phyloP scores from a whole-genome alignment of 331 rosid genomes.

The Quercus lobata region DNA sequence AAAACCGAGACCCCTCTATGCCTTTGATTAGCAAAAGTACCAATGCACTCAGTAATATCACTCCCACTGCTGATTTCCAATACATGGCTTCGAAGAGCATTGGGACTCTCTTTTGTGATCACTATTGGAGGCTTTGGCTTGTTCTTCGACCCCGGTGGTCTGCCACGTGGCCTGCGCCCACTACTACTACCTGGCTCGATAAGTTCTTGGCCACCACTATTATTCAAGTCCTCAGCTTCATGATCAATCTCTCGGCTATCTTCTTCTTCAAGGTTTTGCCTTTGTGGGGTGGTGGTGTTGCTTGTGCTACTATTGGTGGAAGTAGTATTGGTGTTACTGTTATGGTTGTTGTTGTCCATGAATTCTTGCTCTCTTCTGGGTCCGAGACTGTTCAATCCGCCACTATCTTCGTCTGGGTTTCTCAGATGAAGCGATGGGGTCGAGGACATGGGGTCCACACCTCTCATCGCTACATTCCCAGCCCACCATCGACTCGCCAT shows the following conservation, averaged over 20 bases:
- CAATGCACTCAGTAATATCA: conserved; percentile 59
- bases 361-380: conserved; percentile 28
- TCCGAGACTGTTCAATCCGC: conserved; percentile 8
- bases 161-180: conserved; percentile 77
- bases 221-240: conserved; percentile 22
- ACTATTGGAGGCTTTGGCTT: conserved; percentile 69
- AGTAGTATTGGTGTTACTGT: conserved; percentile 10
- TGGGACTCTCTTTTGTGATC: conserved; percentile 73
- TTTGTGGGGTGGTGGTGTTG: conserved; percentile 34
- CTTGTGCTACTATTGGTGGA: conserved; percentile 32
- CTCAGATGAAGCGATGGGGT: conserved; percentile 51
- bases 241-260: conserved; percentile 29
- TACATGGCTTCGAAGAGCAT: conserved; percentile 86
- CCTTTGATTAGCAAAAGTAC: conserved; percentile 65
- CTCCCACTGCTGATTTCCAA: conserved; percentile 69
- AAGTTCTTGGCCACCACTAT: conserved; percentile 24
- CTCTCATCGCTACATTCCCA: conserved; percentile 60
- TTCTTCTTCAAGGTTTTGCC: conserved; percentile 40
- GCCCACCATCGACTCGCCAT: conserved; percentile 98
- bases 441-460: conserved; percentile 40
- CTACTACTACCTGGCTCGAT: conserved; percentile 55
- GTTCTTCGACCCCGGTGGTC: conserved; percentile 92
- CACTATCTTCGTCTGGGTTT: conserved; percentile 33
- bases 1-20: conserved; percentile 85
- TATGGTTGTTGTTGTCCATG: conserved; percentile 8